phyloP scores from a whole-genome alignment of 148 eudicot genomes.

The Gaultheria prostrata region DNA sequence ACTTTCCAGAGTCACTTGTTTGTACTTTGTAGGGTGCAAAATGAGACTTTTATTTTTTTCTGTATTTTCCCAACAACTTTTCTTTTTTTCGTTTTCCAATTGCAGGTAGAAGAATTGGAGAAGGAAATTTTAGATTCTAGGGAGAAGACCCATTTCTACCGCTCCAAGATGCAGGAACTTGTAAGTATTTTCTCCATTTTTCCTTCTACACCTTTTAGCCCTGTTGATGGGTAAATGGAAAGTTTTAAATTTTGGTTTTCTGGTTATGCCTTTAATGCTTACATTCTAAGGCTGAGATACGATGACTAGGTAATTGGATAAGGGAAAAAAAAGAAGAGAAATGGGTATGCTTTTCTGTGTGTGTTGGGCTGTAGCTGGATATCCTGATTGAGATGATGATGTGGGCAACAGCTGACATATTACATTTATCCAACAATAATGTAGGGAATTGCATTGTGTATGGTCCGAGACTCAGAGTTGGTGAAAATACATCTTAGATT shows the following conservation, averaged over 20 bases:
- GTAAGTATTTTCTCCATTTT: conserved; percentile 42
- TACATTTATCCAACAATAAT: background rate
- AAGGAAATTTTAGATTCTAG: conserved; percentile 86
- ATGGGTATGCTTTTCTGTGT: background rate
- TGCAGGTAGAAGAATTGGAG: conserved; percentile 88
- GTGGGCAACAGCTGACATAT: background rate
- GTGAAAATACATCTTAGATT: background rate
- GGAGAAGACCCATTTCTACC: conserved; percentile 80
- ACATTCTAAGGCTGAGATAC: background rate
- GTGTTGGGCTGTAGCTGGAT: background rate
- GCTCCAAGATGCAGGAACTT: conserved; percentile 94
- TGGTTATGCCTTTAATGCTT: background rate
- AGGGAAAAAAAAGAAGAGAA: background rate
- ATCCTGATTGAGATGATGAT: background rate
- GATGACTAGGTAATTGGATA: background rate
- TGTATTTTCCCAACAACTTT: background rate
- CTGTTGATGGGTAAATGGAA: conserved; percentile 10
- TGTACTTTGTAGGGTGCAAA: background rate
- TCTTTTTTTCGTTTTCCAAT: conserved; percentile 12
- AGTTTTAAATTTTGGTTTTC: background rate
- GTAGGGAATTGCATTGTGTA: background rate
- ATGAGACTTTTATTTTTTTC: background rate
- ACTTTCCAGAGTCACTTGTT: background rate
- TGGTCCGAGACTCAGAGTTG: background rate
- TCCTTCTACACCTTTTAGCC: background rate